Percentiles rank a stretch among this genome's conserved stretches.
phyloP scores from a whole-genome alignment of 345 rosid species.

The Brassica incana region DNA sequence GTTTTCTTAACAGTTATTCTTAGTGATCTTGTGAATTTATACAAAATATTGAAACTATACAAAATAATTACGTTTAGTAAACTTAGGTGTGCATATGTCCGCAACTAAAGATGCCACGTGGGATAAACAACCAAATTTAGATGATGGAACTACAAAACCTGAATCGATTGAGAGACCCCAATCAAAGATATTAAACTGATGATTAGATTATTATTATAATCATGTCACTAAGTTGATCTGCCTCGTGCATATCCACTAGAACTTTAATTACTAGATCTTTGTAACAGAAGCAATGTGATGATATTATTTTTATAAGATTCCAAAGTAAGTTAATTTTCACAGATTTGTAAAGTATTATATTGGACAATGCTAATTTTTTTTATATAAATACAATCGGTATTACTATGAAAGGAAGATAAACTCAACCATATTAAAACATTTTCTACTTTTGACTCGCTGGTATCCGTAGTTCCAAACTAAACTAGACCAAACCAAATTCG shows the following conservation, averaged over 20 bases:
- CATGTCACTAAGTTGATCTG: slow-evolving; percentile 10
- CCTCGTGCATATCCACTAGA: slow-evolving; percentile 28
- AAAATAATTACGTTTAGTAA: slow-evolving; percentile 3
- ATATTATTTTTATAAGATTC: not conserved
- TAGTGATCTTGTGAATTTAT: too few relatives aligned
- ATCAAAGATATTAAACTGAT: slow-evolving; percentile 34
- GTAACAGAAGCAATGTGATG: slow-evolving; percentile 16
- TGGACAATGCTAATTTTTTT: too few relatives aligned
- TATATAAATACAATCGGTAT: not conserved
- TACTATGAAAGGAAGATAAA: not conserved
- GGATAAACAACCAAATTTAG: slow-evolving; percentile 20
- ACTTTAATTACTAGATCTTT: slow-evolving; percentile 25
- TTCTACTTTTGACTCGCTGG: not conserved
- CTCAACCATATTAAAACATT: not conserved
- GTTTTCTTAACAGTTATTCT: too few relatives aligned
- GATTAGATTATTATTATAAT: slow-evolving; percentile 24
- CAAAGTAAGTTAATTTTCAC: not conserved
- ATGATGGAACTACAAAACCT: slow-evolving; percentile 28
- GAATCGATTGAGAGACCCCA: slow-evolving; percentile 28
- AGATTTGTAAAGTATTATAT: too few relatives aligned
- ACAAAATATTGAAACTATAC: too few relatives aligned
- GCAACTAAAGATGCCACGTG: slow-evolving; percentile 35
- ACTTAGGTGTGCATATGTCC: slow-evolving; percentile 4
- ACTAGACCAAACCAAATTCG: not conserved
- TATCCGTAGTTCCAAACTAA: not conserved